Evolutionary conservation across 352 stramenopile species (phyloP), one percentile per base, ranked within the genome.

Genomic region (Globisporangium polare): DNA sequence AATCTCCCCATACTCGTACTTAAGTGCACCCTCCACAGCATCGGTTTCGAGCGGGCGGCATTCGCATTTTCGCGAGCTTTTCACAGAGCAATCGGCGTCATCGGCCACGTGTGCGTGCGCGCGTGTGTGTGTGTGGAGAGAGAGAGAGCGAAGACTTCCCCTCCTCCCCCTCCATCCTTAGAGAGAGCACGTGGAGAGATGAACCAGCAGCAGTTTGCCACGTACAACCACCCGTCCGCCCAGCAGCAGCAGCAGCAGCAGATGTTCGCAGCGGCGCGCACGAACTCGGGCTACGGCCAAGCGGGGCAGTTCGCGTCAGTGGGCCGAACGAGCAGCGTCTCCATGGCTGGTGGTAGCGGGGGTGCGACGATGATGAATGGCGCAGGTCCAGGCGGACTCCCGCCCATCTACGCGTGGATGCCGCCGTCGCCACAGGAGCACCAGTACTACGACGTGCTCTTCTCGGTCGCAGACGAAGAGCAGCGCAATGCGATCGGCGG

Each of bases 361-460:
- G 42, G 24, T 54, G 51, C 5, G 49, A 55, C 29, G 43, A 50
- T 50, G 43, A 50, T 50, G 43, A 50, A 50, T 7, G 43, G 43
- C 13, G 17, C 41, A 26, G 18, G 41, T 17, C 8, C 17, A 24
- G 27, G 55, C 2, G 35, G 42, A n/a, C 53, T 55, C 13, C 52
- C 60, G 10, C 43, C 64, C 46, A 63, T 91, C 3, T 68, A 84
- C 57, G 39, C 60, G 37, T 95, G 87, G 87, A 63, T 65, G 31
- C 84, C 85, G 24, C 72, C 70, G 33, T 89, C 68, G 5, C 70
- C 80, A 2, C 67, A 73, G 20, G 89, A 97, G 58, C 81, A 82
- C 43, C 76, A 90, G 47, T 97, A 97, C 71, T 98, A 94, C 75
- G 81, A 97, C 69, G 65, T 75, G 60, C 75, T 98, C 27, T 98